Percentiles rank a stretch among this genome's conserved stretches.
Conservation (phyloP, 257 asterid species). For the Scutellaria minor region DNA sequence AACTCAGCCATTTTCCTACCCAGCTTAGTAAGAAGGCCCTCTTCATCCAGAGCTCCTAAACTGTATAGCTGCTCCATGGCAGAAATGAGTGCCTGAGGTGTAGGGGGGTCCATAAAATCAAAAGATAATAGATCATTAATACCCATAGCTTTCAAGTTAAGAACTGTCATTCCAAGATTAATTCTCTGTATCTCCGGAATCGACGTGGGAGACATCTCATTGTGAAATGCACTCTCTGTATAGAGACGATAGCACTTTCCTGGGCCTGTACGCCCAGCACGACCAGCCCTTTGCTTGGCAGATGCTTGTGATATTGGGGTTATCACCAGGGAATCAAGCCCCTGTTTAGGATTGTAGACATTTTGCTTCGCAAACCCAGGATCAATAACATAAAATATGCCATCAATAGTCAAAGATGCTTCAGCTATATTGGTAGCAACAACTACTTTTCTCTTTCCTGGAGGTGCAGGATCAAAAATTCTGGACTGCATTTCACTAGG, state of each 20-base stretch:
- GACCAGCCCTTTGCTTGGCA: conserved; percentile 93
- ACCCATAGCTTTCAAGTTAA: conserved; percentile 95
- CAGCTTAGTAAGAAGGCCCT: conserved; percentile 89
- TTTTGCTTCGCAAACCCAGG: conserved; percentile 98
- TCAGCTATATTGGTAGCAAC: conserved; percentile 97
- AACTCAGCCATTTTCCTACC: conserved; percentile 99
- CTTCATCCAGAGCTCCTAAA: conserved; percentile 94
- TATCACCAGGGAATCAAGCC: conserved; percentile 88
- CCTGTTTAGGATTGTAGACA: conserved; percentile 94
- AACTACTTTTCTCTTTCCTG: conserved; percentile 91
- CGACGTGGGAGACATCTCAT: conserved; percentile 91
- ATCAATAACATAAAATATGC: conserved; percentile 90
- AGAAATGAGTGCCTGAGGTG: conserved; percentile 93
- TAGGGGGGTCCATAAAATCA: conserved; percentile 96
- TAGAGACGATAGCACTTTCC: conserved; percentile 97
- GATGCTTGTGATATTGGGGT: conserved; percentile 98
- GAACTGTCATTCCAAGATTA: conserved; percentile 84
- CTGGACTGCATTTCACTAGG: conserved; percentile 98
- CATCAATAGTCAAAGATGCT: conserved; percentile 94
- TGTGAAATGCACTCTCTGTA: conserved; percentile 95
- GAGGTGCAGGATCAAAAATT: conserved; percentile 97
- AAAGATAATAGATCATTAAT: conserved; percentile 84
- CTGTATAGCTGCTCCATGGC: conserved; percentile 93
- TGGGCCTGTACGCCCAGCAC: conserved; percentile 94
- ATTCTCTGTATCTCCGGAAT: conserved; percentile 96